phyloP scores from a whole-genome alignment of 495 filamentous ascomycete genomes.

The Pseudoneurospora amorphoporcata region DNA sequence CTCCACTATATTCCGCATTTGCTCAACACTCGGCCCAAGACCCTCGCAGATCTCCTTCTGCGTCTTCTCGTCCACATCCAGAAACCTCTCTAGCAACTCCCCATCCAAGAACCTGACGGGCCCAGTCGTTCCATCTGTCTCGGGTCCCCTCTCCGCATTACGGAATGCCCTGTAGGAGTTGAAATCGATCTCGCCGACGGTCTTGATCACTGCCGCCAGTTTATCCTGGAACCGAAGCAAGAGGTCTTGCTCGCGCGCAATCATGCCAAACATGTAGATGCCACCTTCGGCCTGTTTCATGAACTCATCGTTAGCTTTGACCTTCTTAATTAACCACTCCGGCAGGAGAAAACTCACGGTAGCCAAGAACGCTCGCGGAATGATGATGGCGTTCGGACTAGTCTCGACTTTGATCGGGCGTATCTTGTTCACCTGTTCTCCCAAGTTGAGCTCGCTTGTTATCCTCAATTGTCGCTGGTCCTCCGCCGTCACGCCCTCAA shows the following conservation, averaged over 20 bases:
- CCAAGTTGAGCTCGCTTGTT: slow-evolving; percentile 70
- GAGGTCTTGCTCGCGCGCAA: slow-evolving; percentile 61
- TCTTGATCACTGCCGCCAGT: slow-evolving; percentile 50
- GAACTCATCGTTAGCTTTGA: slow-evolving; percentile 15
- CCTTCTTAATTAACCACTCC: background rate
- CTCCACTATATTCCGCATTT: slow-evolving; percentile 62
- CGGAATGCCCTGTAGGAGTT: slow-evolving; percentile 68
- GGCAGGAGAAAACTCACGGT: slow-evolving; percentile 51
- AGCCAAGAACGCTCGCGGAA: slow-evolving; percentile 77
- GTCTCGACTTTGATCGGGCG: slow-evolving; percentile 44
- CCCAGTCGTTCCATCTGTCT: slow-evolving; percentile 43
- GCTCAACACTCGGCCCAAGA: slow-evolving; percentile 56
- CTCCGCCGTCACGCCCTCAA: slow-evolving; percentile 59
- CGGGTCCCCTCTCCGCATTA: slow-evolving; percentile 45
- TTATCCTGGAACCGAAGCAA: slow-evolving; percentile 73
- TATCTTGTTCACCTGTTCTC: slow-evolving; percentile 89
- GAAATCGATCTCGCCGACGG: slow-evolving; percentile 63
- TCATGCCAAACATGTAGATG: slow-evolving; percentile 78
- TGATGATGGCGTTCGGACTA: slow-evolving; percentile 49
- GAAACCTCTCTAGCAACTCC: slow-evolving; percentile 77
- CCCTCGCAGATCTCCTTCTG: slow-evolving; percentile 58
- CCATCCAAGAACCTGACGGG: slow-evolving; percentile 89
- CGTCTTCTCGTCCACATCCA: slow-evolving; percentile 51
- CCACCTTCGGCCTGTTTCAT: slow-evolving; percentile 69
- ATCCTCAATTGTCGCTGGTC: slow-evolving; percentile 62